phyloP scores from a whole-genome alignment of 2,329 filamentous ascomycete genomes.

The Xylaria digitata region DNA sequence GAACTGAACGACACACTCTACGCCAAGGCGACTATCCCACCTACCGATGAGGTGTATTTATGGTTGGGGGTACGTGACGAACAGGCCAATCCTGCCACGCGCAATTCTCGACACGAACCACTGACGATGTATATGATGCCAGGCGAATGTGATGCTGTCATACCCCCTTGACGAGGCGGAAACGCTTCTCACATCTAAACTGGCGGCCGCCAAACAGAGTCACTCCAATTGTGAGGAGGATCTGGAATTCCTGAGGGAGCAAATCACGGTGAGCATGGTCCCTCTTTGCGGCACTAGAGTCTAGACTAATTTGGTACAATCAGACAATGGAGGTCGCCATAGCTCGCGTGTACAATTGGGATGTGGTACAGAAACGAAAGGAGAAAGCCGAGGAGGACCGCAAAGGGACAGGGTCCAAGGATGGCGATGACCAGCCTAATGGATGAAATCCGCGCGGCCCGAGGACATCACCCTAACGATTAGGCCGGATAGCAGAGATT shows the following conservation, averaged over 20 bases:
- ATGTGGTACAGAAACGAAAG: conserved; percentile 94
- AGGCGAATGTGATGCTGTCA: conserved; percentile 97
- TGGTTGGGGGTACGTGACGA: conserved; percentile 82
- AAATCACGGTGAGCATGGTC: conserved; percentile 81
- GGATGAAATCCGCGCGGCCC: conserved; percentile 41
- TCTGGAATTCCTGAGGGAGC: conserved; percentile 92
- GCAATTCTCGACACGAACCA: neutral
- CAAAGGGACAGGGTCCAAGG: conserved; percentile 54
- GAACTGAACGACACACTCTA: conserved; percentile 97
- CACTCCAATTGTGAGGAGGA: conserved; percentile 94
- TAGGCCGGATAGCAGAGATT: conserved; percentile 18
- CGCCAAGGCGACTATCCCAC: conserved; percentile 83
- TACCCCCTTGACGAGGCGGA: conserved; percentile 93
- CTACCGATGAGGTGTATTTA: conserved; percentile 91
- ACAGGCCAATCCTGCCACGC: neutral
- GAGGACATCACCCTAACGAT: conserved; percentile 17
- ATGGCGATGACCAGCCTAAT: conserved; percentile 54
- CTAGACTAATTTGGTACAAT: conserved; percentile 23
- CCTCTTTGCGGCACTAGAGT: neutral
- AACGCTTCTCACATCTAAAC: conserved; percentile 78
- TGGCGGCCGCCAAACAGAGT: conserved; percentile 81
- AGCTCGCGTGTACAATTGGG: conserved; percentile 99
- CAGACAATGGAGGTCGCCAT: conserved; percentile 97
- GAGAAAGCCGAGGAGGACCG: conserved; percentile 76
- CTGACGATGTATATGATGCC: conserved; percentile 14